Evolutionary conservation across 2,329 filamentous ascomycete species (phyloP), one percentile per base, ranked within the genome.

Genomic region (Thelonectria olida): DNA sequence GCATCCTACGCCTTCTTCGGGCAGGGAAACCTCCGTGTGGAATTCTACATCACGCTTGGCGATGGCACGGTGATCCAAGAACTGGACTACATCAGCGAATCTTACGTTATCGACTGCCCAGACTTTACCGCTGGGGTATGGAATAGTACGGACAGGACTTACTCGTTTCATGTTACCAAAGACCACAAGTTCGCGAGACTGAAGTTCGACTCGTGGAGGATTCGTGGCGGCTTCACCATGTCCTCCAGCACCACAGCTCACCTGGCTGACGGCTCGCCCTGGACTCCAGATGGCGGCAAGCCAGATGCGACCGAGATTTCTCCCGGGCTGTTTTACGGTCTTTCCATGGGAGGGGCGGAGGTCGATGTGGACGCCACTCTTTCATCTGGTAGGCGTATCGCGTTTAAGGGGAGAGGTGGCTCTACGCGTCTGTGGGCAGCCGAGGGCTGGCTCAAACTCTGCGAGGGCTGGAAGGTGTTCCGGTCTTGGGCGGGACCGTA

Each of bases 41-140:
- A 50, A 50, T 50, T 50, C 27, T 50, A 50, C 47, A 50, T 50
- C 47, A 50, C 47, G 25, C 47, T 50, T 50, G 47, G 47, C 10
- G 47, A 50, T 20, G 47, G 47, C 47, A 31, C 47, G 27, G 27
- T 50, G 8, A 50, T 50, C 47, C 47, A 50, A 50, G 47, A 50
- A 34, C 27, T 50, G 4, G 47, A 50, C 47, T 50, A 31, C 47
- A 50, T 50, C 47, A 50, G 47, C 27, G 47, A 50, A 50, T 50
- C 47, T 36, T 50, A 50, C 47, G 47, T 50, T 34, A 31, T 31
- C 27, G 47, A 50, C 27, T 50, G 47, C 47, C 47, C 47, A 15
- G 27, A 31, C 23, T 50, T 34, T 8, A 50, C 47, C 47, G 47
- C 47, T 17, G 47, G 23, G 34, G 27, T 50, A 7, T 50, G 47